phyloP scores from a whole-genome alignment of 106 monocot species.

The Hemerocallis citrina region DNA sequence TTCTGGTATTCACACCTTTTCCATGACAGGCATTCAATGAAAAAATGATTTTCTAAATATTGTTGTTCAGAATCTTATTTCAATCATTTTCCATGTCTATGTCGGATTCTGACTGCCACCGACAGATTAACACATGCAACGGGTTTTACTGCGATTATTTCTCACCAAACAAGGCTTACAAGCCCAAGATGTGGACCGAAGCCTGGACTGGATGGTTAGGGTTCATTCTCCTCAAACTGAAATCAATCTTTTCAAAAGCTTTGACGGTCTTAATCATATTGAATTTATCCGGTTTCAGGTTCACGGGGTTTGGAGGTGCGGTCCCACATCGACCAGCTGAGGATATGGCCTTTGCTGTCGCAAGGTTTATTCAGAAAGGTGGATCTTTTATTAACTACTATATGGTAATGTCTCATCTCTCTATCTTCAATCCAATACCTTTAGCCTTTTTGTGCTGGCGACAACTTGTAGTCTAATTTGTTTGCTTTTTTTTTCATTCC shows the following conservation, averaged over 20 bases:
- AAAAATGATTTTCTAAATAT: too few species aligned
- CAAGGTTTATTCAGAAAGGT: slow-evolving; percentile 85
- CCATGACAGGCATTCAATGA: too few species aligned
- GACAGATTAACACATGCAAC: slow-evolving; percentile 90
- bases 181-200: slow-evolving; percentile 95
- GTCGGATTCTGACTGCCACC: too few species aligned
- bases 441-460: background rate
- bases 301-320: slow-evolving; percentile 75
- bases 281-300: slow-evolving; percentile 34
- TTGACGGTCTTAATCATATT: too few species aligned
- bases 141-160: slow-evolving; percentile 89
- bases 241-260: background rate
- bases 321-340: slow-evolving; percentile 87
- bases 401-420: slow-evolving; percentile 47
- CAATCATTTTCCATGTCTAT: too few species aligned
- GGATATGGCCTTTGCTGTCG: slow-evolving; percentile 82
- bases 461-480: too few species aligned
- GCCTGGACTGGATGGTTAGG: slow-evolving; percentile 88
- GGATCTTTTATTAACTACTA: slow-evolving; percentile 97
- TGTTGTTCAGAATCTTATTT: too few species aligned
- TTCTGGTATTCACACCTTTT: too few species aligned
- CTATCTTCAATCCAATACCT: background rate
- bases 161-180: slow-evolving; percentile 74
- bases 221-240: background rate
- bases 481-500: too few species aligned